Evolutionary conservation across 23 red algal genomes (phyloP).

Genomic region (Chondrus crispus): DNA sequence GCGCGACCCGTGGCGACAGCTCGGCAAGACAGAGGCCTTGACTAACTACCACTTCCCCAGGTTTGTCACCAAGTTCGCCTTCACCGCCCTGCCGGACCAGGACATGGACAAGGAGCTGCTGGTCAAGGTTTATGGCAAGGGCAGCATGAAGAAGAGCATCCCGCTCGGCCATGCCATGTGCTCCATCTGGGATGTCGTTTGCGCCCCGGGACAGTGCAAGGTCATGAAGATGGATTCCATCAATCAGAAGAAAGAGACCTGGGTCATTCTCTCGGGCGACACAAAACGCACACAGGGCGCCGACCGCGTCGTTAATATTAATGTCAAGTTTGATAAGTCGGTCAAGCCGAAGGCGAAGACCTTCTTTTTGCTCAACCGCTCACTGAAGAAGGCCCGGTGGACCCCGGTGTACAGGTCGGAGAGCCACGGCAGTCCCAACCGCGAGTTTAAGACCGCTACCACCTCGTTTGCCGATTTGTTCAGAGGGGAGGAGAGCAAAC

Average conservation of each 20-base stretch:
- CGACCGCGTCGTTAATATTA: slow-evolving; percentile 56
- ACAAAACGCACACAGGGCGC: slow-evolving; percentile 21
- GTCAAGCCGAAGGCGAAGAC: slow-evolving; percentile 60
- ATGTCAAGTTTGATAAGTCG: slow-evolving; percentile 67
- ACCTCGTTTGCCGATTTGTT: slow-evolving; percentile 58
- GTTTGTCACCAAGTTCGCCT: slow-evolving; percentile 70
- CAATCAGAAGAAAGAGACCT: slow-evolving; percentile 70
- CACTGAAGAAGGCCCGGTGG: slow-evolving; percentile 73
- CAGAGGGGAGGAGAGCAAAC: slow-evolving; percentile 39
- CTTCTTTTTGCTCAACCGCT: slow-evolving; percentile 58
- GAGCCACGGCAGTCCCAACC: slow-evolving; percentile 40
- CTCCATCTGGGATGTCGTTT: slow-evolving; percentile 71
- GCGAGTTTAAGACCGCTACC: slow-evolving; percentile 54
- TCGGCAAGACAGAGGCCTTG: slow-evolving; percentile 62
- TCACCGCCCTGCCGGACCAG: slow-evolving; percentile 58
- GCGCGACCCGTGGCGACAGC: slow-evolving; percentile 29
- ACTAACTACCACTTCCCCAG: slow-evolving; percentile 73
- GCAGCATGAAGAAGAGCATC: slow-evolving; percentile 62
- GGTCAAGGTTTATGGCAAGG: slow-evolving; percentile 70
- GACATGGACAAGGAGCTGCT: slow-evolving; percentile 76
- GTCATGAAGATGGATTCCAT: slow-evolving; percentile 75
- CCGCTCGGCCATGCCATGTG: slow-evolving; percentile 54
- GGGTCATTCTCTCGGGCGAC: slow-evolving; percentile 66
- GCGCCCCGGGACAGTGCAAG: slow-evolving; percentile 70
- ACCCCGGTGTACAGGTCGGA: slow-evolving; percentile 68